Evolutionary conservation across 352 stramenopile species (phyloP).

Genomic region (Phytophthora tubulina): DNA sequence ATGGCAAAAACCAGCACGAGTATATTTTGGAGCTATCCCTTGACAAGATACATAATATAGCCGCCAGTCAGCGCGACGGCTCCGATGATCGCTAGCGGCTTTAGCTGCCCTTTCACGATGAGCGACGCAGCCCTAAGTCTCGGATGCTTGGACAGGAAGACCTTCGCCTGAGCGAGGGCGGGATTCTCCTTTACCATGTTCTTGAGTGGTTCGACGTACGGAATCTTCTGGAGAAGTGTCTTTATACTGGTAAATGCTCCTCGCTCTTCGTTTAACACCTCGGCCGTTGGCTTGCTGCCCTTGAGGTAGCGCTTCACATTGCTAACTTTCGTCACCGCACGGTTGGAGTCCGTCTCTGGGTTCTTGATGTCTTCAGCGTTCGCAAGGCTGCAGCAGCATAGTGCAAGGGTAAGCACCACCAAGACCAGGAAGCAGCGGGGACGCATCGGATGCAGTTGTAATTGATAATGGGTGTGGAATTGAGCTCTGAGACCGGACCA

Average conservation of each 20-base stretch:
- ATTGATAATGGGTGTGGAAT: constrained; percentile 3
- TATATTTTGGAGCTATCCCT: constrained; percentile 1
- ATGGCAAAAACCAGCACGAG: too few species aligned
- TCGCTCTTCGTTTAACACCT: constrained; percentile 23
- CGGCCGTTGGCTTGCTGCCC: background rate
- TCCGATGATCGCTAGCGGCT: constrained; percentile 23
- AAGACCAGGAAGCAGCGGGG: constrained; percentile 20
- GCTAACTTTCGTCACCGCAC: background rate
- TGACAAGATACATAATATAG: constrained; percentile 28
- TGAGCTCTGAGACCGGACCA: constrained; percentile 2
- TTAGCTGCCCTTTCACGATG: constrained; percentile 23
- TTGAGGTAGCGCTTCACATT: constrained; percentile 17
- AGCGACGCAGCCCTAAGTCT: background rate
- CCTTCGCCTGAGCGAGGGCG: constrained; percentile 2
- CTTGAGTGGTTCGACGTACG: constrained; percentile 6
- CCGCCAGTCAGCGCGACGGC: constrained; percentile 24
- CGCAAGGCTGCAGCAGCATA: constrained; percentile 8
- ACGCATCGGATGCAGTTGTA: constrained; percentile 12
- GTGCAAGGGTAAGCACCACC: constrained; percentile 11
- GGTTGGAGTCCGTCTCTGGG: background rate
- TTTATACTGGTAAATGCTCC: constrained; percentile 9
- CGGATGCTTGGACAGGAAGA: constrained; percentile 1
- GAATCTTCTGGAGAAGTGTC: constrained; percentile 8
- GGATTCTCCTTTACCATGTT: constrained; percentile 12
- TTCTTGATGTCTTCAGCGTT: constrained; percentile 2